Evolutionary conservation across 768 basidiomycete genomes (phyloP), one percentile per base, ranked within the genome.

Genomic region (Saitozyma sp.): DNA sequence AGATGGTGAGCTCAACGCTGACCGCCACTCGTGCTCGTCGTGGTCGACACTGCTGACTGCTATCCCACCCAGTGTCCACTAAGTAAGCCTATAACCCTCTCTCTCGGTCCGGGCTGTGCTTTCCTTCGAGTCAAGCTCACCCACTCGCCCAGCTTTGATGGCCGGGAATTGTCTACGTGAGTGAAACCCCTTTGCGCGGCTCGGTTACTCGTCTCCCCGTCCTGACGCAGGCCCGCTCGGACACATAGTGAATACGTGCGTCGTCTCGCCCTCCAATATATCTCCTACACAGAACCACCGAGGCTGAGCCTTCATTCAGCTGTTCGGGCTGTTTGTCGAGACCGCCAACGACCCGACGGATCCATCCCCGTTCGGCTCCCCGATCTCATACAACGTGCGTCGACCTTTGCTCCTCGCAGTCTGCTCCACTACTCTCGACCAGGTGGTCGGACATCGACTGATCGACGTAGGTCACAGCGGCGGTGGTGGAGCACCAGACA

Each of bases 301-400:
- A 29, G 29, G 13, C 20, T 49, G 17, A 56, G 19, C 20, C 20
- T 40, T 46, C 39, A 10, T 7, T 8, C 43, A 71, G 64, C 59
- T 71, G 8, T 72, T 72, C 42, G 70, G 70, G 20, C 57, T 67
- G 4, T 72, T 72, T 56, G 62, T 63, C 43, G 61, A 64, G 42
- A 54, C 56, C 13, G 62, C 56, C 39, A 56, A 63, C 39, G 60
- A 64, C 19, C 51, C 61, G n/a, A 54, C n/a, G 13, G 58, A 58
- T 37, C 70, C 70, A 17, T 62, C 62, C 4, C 63, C 61, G 14
- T 43, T 69, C 50, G 71, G 71, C 42, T 9, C 46, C 1, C 71
- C 71, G 3, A 50, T 58, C 6, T 62, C 68, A 6, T 69, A 73
- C 55, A 69, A 73, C 50, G 65, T 67, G 43, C 50, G 65, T 42